Evolutionary conservation across 2,329 filamentous ascomycete genomes (phyloP).

Genomic region (Pyrenophora seminiperda): DNA sequence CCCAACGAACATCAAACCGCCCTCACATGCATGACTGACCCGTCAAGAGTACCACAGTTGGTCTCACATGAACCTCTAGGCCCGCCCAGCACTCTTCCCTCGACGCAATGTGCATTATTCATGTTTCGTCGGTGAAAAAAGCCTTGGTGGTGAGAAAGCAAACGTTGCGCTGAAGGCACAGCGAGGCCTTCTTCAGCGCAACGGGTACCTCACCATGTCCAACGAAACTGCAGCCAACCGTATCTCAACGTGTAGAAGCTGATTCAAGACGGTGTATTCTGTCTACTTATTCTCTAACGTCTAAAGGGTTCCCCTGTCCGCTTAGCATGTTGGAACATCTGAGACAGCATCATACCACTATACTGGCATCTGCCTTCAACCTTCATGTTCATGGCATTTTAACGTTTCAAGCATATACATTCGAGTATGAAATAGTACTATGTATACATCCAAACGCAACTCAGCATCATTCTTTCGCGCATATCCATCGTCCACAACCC

Average conservation of each 20-base stretch:
- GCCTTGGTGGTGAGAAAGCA: constrained; percentile 18
- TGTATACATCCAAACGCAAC: constrained; percentile 20
- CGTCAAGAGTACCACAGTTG: background rate
- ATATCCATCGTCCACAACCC: background rate
- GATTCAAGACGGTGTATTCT: background rate
- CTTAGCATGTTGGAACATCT: background rate
- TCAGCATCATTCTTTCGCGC: background rate
- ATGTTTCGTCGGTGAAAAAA: background rate
- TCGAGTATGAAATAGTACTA: constrained; percentile 2
- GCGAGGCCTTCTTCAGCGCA: background rate
- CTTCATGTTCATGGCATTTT: background rate
- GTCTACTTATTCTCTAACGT: background rate
- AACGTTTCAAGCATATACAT: background rate
- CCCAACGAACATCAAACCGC: constrained; percentile 22
- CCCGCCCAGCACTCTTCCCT: background rate
- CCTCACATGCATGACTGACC: background rate
- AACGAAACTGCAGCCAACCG: background rate
- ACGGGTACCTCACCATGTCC: background rate
- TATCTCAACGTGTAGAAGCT: background rate
- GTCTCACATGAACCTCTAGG: background rate
- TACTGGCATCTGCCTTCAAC: background rate
- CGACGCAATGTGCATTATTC: background rate
- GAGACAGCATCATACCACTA: background rate
- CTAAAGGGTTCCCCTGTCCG: background rate
- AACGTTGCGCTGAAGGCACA: background rate